These are phyloP conservation scores for Selaginella tamariscina DNA, from an alignment of 75 land plant species.

Conservation along the genomic window DNA sequence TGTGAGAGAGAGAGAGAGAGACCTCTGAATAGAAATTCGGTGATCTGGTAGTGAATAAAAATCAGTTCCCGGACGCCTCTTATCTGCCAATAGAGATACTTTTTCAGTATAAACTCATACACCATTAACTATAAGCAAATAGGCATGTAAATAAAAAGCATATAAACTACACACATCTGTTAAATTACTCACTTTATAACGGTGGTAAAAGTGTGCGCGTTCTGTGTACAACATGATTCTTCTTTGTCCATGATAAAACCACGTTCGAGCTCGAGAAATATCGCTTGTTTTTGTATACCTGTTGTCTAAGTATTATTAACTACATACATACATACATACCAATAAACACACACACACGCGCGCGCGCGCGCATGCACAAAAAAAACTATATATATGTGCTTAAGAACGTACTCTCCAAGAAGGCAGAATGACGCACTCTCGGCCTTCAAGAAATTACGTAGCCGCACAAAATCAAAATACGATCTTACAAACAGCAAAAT, in stretches of 20 bases:
- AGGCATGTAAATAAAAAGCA: conserved; percentile 1
- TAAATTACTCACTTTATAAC: conserved; percentile 64
- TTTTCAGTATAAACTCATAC: not conserved
- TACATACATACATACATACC: not conserved
- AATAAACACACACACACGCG: not conserved
- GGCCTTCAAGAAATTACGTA: conserved; percentile 70
- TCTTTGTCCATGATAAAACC: conserved; percentile 70
- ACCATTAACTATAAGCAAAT: not conserved
- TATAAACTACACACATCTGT: not conserved
- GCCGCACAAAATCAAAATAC: conserved; percentile 76
- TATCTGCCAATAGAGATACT: conserved; percentile 39
- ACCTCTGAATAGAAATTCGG: conserved; percentile 91
- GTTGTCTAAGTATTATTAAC: not conserved
- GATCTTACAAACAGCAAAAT: conserved; percentile 63
- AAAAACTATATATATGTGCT: not conserved
- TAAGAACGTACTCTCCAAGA: conserved; percentile 51
- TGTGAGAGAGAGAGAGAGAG: not conserved
- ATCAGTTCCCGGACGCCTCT: conserved; percentile 73
- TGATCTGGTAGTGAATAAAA: conserved; percentile 88
- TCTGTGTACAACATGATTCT: conserved; percentile 86
- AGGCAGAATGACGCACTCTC: conserved; percentile 70
- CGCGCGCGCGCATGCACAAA: not conserved
- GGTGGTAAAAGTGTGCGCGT: conserved; percentile 80
- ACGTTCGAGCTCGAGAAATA: conserved; percentile 65
- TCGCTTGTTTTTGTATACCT: conserved; percentile 83